These are phyloP conservation scores for Rhizoclosmatium globosum DNA, from an alignment of 192 early-diverging fungal species.

Conservation along the genomic window DNA sequence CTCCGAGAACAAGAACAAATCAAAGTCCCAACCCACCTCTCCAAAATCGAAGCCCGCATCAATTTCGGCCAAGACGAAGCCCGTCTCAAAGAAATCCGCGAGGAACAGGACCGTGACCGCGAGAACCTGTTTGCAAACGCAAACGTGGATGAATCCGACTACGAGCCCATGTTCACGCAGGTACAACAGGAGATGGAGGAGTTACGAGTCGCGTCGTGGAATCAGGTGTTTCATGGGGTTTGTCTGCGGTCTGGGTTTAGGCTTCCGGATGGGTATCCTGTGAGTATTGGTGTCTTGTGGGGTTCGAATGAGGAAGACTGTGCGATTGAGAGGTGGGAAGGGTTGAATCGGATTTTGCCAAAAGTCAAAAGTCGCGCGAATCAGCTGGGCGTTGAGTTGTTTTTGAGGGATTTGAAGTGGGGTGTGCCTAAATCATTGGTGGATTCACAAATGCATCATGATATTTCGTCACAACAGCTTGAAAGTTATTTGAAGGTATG, in stretches of 20 bases:
- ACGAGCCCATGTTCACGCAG: conserved; percentile 12
- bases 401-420: conserved; percentile 35
- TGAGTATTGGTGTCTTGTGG: conserved; percentile 18
- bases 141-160: conserved; percentile 27
- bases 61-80: conserved; percentile 32
- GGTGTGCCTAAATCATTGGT: conserved; percentile 15
- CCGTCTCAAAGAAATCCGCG: background rate
- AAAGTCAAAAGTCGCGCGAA: conserved; percentile 19
- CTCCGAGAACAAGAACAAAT: conserved; percentile 18
- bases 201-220: background rate
- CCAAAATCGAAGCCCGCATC: conserved; percentile 38
- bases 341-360: conserved; percentile 7
- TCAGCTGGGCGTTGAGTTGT: conserved; percentile 29
- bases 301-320: conserved; percentile 20
- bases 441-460: conserved; percentile 14
- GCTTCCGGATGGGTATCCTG: conserved; percentile 28
- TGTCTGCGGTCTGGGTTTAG: conserved; percentile 20
- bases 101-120: conserved; percentile 8
- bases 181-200: background rate
- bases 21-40: conserved; percentile 22
- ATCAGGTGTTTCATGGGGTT: conserved; percentile 29
- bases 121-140: conserved; percentile 6
- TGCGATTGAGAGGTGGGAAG: conserved; percentile 19
- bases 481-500: conserved; percentile 25
- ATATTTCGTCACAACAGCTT: background rate